A percentile compares a stretch with the other conserved stretches of the same genome.
Evolutionary conservation across 768 basidiomycete species (phyloP).

Genomic region (Tylopilus plumbeoviolaceoides): DNA sequence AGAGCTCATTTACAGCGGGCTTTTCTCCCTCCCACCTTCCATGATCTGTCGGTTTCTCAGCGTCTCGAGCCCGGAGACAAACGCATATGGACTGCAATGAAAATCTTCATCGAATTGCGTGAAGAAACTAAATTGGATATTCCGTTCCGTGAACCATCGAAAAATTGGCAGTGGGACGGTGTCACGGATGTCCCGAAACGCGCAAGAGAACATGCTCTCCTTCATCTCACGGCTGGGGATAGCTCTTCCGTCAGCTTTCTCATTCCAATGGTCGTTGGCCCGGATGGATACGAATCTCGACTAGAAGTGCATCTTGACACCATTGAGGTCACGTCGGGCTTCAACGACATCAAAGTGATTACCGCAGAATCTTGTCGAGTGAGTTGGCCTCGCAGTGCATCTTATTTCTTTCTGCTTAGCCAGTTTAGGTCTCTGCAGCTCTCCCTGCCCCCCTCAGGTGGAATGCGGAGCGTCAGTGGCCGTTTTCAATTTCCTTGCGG

Average conservation of each 20-base stretch:
- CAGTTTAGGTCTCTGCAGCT: slow-evolving; percentile 56
- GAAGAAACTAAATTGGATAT: slow-evolving; percentile 74
- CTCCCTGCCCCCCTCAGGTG: slow-evolving; percentile 81
- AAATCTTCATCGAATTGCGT: slow-evolving; percentile 76
- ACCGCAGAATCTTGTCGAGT: slow-evolving; percentile 78
- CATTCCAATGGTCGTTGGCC: slow-evolving; percentile 73
- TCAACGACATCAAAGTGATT: slow-evolving; percentile 83
- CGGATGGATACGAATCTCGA: slow-evolving; percentile 71
- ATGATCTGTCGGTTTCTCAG: slow-evolving; percentile 52
- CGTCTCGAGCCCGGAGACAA: slow-evolving; percentile 71
- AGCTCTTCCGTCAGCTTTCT: slow-evolving; percentile 83
- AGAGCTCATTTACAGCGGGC: slow-evolving; percentile 73
- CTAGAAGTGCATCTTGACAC: slow-evolving; percentile 82
- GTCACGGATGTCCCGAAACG: slow-evolving; percentile 41
- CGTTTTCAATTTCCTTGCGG: slow-evolving; percentile 64
- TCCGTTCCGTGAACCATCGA: slow-evolving; percentile 91
- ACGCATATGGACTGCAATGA: slow-evolving; percentile 78
- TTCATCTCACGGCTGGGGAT: slow-evolving; percentile 73
- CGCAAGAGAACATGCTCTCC: slow-evolving; percentile 63
- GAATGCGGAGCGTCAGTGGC: slow-evolving; percentile 80
- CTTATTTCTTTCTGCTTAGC: slow-evolving; percentile 2
- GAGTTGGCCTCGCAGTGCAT: slow-evolving; percentile 16
- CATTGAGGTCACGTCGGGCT: slow-evolving; percentile 72
- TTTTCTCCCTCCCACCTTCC: slow-evolving; percentile 83
- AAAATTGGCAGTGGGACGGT: slow-evolving; percentile 97